phyloP scores from a whole-genome alignment of 75 land plant species.

The Isoetes taiwanensis region DNA sequence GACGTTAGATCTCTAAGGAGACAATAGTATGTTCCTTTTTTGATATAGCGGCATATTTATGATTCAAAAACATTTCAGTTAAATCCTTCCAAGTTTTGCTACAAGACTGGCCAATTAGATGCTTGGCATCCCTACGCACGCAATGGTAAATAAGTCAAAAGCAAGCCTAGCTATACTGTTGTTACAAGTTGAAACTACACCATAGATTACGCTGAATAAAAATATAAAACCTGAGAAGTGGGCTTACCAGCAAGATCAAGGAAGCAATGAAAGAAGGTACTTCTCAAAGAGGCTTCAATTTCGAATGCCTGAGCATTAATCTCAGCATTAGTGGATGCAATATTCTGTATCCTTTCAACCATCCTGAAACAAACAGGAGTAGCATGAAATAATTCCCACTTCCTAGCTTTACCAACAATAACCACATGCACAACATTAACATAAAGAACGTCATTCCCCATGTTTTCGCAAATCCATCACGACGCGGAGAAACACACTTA shows the following conservation, averaged over 20 bases:
- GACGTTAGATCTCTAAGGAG: too few relatives aligned
- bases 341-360: constrained; percentile 48
- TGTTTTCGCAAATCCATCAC: neutral
- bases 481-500: constrained; percentile 12
- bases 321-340: constrained; percentile 39
- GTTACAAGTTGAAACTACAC: neutral
- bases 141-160: neutral
- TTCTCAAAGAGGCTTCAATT: constrained; percentile 61
- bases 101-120: neutral
- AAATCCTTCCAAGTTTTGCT: neutral
- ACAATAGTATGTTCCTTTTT: too few relatives aligned
- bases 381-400: neutral
- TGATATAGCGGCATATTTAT: neutral
- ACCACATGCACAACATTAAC: neutral
- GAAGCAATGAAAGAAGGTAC: constrained; percentile 70
- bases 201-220: neutral
- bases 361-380: constrained; percentile 37
- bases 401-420: neutral
- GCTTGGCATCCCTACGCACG: neutral
- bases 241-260: constrained; percentile 66
- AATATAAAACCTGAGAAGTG: neutral
- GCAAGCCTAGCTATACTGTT: neutral
- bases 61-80: neutral
- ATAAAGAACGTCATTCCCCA: neutral
- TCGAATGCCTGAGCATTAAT: constrained; percentile 49